A percentile compares a stretch with the other conserved stretches of the same genome.
Conservation (phyloP, 805 yeast species). For the Ogataea siamensis region DNA sequence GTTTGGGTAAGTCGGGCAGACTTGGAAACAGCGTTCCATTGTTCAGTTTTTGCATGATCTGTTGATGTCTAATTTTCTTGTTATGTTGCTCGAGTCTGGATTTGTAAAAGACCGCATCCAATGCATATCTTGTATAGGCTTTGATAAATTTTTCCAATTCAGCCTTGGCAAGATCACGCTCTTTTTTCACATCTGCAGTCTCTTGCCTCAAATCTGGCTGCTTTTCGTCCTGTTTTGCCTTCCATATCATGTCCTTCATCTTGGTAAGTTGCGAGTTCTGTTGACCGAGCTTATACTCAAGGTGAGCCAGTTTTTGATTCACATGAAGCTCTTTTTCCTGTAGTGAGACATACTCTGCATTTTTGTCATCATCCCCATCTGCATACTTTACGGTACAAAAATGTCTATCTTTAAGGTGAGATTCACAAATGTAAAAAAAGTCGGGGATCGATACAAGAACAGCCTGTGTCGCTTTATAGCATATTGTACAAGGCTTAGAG, state of each 20-base stretch:
- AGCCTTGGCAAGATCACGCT: neutral
- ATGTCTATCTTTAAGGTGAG: constrained; percentile 45
- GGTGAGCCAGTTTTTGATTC: constrained; percentile 33
- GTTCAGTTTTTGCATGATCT: constrained; percentile 33
- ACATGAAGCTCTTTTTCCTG: constrained; percentile 22
- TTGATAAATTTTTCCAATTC: constrained; percentile 24
- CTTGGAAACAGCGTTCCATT: constrained; percentile 42
- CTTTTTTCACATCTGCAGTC: constrained; percentile 2
- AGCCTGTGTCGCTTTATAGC: constrained; percentile 47
- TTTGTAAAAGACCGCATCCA: constrained; percentile 42
- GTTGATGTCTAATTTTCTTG: constrained; percentile 35
- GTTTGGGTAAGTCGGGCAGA: constrained; percentile 8
- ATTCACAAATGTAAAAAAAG: constrained; percentile 50
- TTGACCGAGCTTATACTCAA: constrained; percentile 32
- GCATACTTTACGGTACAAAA: constrained; percentile 40
- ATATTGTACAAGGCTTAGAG: constrained; percentile 46
- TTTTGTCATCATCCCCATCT: constrained; percentile 24
- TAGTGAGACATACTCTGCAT: constrained; percentile 1
- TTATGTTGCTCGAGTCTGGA: constrained; percentile 38
- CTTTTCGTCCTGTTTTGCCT: constrained; percentile 13
- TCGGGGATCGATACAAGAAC: constrained; percentile 49
- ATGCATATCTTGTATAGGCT: constrained; percentile 38
- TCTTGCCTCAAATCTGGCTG: constrained; percentile 8
- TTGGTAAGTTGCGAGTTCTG: constrained; percentile 24
- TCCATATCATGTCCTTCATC: constrained; percentile 28